phyloP scores from a whole-genome alignment of 345 rosid species.

The Anastatica hierochuntica region DNA sequence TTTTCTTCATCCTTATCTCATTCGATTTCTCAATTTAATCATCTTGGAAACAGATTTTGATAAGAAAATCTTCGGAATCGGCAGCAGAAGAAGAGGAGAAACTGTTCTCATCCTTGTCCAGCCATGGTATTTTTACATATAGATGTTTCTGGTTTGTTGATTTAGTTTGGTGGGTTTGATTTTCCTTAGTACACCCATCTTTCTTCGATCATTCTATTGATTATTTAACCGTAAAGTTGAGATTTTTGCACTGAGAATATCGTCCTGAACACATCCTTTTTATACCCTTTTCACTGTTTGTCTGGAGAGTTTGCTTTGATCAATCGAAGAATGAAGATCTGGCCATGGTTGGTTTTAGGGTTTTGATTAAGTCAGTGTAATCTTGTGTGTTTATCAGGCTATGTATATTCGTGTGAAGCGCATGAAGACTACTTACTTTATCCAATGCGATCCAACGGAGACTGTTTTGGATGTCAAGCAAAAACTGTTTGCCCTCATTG shows the following conservation, averaged over 20 bases:
- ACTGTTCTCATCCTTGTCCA: too few relatives aligned
- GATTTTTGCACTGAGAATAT: background rate
- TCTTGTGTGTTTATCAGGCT: constrained; percentile 34
- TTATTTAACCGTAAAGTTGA: constrained; percentile 8
- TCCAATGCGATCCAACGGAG: constrained; percentile 86
- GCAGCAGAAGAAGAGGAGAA: constrained; percentile 1
- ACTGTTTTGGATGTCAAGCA: constrained; percentile 60
- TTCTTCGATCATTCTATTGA: background rate
- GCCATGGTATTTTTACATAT: background rate
- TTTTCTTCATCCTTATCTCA: background rate
- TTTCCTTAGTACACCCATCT: background rate
- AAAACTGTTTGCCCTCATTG: constrained; percentile 54
- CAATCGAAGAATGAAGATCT: background rate
- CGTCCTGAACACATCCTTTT: background rate
- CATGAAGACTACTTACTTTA: constrained; percentile 69
- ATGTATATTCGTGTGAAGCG: constrained; percentile 94
- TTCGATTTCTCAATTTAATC: background rate
- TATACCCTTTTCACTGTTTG: background rate
- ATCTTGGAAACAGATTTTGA: background rate
- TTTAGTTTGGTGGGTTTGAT: constrained; percentile 1
- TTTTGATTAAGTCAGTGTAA: constrained; percentile 1
- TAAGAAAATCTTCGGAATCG: background rate
- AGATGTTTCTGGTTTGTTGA: background rate
- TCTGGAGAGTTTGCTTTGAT: background rate
- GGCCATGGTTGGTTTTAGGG: background rate